Evolutionary conservation across 2,329 filamentous ascomycete species (phyloP).

Genomic region (Xylariaceae sp.): DNA sequence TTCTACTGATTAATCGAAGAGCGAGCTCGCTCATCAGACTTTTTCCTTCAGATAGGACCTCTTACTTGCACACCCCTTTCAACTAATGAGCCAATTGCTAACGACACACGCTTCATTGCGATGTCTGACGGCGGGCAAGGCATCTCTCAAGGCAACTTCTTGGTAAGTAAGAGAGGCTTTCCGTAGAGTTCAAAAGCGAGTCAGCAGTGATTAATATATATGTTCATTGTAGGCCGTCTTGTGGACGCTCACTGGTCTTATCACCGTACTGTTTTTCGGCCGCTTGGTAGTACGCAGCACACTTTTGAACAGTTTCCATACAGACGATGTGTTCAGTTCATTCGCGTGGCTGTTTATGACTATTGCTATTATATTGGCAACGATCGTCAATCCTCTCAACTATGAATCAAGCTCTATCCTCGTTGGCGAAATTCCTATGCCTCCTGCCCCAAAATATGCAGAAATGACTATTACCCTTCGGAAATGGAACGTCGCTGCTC

Average conservation of each 20-base stretch:
- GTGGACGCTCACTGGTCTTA: slow-evolving; percentile 12
- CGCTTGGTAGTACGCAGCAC: slow-evolving; percentile 16
- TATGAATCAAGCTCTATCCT: slow-evolving; percentile 15
- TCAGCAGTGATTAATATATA: not conserved
- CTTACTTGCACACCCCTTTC: too few species aligned
- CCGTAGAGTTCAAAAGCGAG: not conserved
- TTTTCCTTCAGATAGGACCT: too few species aligned
- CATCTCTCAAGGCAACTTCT: slow-evolving; percentile 11
- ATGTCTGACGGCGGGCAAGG: slow-evolving; percentile 18
- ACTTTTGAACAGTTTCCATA: slow-evolving; percentile 16
- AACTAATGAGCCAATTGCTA: too few species aligned
- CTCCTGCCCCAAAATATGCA: slow-evolving; percentile 7
- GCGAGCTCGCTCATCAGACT: too few species aligned
- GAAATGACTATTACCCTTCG: slow-evolving; percentile 12
- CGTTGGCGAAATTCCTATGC: slow-evolving; percentile 12
- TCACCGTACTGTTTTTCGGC: slow-evolving; percentile 15
- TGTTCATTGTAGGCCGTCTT: slow-evolving; percentile 19
- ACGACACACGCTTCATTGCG: too few species aligned
- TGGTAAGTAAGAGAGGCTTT: slow-evolving; percentile 8
- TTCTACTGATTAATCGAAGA: too few species aligned
- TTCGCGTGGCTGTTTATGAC: slow-evolving; percentile 14
- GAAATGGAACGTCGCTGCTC: slow-evolving; percentile 9
- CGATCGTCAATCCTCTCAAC: slow-evolving; percentile 8
- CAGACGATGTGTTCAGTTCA: slow-evolving; percentile 16
- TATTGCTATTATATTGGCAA: slow-evolving; percentile 10